phyloP scores from a whole-genome alignment of 2,329 filamentous ascomycete genomes.

The Beauveria sp. region DNA sequence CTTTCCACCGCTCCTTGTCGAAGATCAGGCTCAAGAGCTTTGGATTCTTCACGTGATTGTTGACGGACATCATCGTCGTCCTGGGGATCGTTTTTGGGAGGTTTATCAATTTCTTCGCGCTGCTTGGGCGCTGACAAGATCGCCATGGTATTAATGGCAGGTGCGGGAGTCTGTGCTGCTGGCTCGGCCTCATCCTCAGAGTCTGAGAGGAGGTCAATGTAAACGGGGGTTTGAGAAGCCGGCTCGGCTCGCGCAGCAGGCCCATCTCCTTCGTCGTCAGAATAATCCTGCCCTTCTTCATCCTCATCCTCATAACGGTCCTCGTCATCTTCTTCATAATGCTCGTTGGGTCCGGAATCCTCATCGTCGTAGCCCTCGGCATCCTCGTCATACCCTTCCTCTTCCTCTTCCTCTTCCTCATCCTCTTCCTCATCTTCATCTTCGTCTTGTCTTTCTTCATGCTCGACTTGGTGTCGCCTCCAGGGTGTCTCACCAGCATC shows the following conservation, averaged over 20 bases:
- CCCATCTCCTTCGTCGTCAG: constrained; percentile 12
- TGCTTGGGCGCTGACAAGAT: neutral
- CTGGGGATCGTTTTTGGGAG: neutral
- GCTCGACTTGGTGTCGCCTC: constrained; percentile 2
- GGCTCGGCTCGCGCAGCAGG: neutral
- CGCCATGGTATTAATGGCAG: neutral
- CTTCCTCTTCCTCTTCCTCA: constrained; percentile 7
- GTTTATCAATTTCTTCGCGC: neutral
- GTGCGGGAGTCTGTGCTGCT: neutral
- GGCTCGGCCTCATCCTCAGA: constrained; percentile 23
- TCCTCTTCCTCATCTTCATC: constrained; percentile 13
- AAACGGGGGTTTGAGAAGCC: constrained; percentile 20
- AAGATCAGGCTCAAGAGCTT: neutral
- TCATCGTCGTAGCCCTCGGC: constrained; percentile 13
- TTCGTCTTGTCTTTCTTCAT: constrained; percentile 15
- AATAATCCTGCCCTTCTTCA: constrained; percentile 8
- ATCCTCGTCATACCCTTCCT: constrained; percentile 14
- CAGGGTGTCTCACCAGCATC: neutral
- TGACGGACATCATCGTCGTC: neutral
- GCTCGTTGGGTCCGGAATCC: constrained; percentile 2
- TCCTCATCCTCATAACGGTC: constrained; percentile 14
- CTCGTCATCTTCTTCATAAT: constrained; percentile 16
- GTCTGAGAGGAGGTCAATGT: constrained; percentile 32
- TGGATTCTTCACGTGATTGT: neutral
- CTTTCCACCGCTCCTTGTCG: neutral